Evolutionary conservation across 169 alveolate genomes (phyloP).

Genomic region (Besnoitia besnoiti): DNA sequence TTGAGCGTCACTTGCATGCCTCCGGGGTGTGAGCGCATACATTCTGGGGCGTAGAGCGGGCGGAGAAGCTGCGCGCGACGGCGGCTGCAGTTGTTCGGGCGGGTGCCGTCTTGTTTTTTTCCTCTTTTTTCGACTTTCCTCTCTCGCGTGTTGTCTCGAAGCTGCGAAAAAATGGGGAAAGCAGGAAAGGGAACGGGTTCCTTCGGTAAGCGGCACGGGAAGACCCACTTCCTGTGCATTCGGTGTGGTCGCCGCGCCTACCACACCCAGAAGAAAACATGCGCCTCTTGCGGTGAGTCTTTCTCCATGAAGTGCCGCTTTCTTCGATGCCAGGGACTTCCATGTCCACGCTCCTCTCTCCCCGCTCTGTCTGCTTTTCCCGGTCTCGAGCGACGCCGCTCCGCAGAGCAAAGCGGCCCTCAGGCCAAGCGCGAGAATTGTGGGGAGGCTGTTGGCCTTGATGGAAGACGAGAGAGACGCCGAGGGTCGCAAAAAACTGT

Average conservation of each 20-base stretch:
- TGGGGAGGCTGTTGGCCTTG: no score
- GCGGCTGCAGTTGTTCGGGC: neutral
- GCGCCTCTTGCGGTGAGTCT: constrained; percentile 94
- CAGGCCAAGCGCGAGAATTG: no score
- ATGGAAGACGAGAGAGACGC: no score
- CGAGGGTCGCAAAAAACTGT: no score
- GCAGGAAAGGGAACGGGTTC: constrained; percentile 96
- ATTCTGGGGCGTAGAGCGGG: no score
- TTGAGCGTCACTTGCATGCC: no score
- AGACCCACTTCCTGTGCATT: constrained; percentile 96
- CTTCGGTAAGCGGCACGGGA: constrained; percentile 95
- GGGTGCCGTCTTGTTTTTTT: neutral
- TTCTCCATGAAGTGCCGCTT: neutral
- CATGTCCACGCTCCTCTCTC: no score
- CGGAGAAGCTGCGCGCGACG: neutral
- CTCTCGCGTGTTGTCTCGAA: neutral
- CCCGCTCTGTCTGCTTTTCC: no score
- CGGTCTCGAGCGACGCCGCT: no score
- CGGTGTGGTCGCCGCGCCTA: constrained; percentile 95
- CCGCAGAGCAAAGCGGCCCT: no score
- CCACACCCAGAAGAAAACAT: constrained; percentile 93
- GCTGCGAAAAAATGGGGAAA: constrained; percentile 83
- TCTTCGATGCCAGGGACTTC: no score
- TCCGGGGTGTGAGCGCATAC: no score
- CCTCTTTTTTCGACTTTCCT: neutral